Percentiles rank a stretch among this genome's conserved stretches.
These are phyloP conservation scores for Diutina pseudorugosa DNA, from an alignment of 1,139 yeast species.

Conservation along the genomic window DNA sequence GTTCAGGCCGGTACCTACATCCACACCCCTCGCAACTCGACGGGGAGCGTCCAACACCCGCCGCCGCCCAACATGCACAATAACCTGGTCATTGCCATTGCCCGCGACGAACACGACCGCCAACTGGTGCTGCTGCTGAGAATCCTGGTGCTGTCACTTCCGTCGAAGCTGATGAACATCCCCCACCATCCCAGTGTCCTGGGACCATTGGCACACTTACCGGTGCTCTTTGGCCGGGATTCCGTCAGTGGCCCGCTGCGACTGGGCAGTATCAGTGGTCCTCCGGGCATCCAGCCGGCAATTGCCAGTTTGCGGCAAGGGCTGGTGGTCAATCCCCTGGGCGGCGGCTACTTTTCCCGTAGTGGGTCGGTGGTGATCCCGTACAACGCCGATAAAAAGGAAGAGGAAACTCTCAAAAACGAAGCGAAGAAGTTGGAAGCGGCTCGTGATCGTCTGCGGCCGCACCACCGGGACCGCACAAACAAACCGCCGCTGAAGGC, in stretches of 20 bases:
- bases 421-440: slow-evolving; percentile 6
- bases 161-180: slow-evolving; percentile 36
- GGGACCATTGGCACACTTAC: slow-evolving; percentile 26
- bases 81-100: slow-evolving; percentile 33
- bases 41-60: slow-evolving; percentile 8
- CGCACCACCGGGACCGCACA: slow-evolving; percentile 6
- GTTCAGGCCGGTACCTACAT: slow-evolving; percentile 16
- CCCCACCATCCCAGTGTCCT: slow-evolving; percentile 35
- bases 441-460: background rate
- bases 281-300: slow-evolving; percentile 20
- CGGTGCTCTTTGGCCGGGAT: slow-evolving; percentile 31
- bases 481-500: slow-evolving; percentile 4
- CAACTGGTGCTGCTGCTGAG: slow-evolving; percentile 19
- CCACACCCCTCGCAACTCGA: slow-evolving; percentile 27
- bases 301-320: slow-evolving; percentile 32
- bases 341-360: background rate
- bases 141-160: slow-evolving; percentile 32
- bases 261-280: slow-evolving; percentile 21
- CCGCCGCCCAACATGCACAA: slow-evolving; percentile 14
- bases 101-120: slow-evolving; percentile 27
- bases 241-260: slow-evolving; percentile 29
- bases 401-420: slow-evolving; percentile 9
- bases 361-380: slow-evolving; percentile 3
- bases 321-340: background rate
- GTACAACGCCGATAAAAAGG: slow-evolving; percentile 8